Evolutionary conservation across 2,329 filamentous ascomycete species (phyloP).

Genomic region (Phialophora tarda): DNA sequence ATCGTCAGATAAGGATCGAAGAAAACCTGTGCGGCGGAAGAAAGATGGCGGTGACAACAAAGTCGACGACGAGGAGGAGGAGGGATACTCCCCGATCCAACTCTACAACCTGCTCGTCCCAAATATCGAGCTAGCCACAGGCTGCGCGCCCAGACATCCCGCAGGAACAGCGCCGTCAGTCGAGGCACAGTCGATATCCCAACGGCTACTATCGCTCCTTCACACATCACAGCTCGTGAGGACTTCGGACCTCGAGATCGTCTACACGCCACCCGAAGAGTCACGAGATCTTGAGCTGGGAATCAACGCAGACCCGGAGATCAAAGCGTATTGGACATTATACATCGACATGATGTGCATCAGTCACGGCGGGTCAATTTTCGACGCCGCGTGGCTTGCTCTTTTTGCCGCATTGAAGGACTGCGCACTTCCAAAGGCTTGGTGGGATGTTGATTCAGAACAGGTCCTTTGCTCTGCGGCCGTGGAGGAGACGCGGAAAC

Average conservation of each 20-base stretch:
- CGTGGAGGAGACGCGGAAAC: constrained; percentile 58
- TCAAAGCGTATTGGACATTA: constrained; percentile 91
- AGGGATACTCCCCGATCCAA: constrained; percentile 43
- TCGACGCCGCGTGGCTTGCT: constrained; percentile 88
- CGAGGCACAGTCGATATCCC: constrained; percentile 83
- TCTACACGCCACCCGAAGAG: constrained; percentile 59
- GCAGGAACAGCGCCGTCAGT: constrained; percentile 72
- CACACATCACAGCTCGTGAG: constrained; percentile 72
- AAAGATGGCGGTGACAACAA: constrained; percentile 48
- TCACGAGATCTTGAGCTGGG: constrained; percentile 42
- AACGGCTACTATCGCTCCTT: constrained; percentile 76
- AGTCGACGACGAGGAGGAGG: constrained; percentile 45
- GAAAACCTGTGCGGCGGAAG: constrained; percentile 8
- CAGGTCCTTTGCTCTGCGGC: constrained; percentile 74
- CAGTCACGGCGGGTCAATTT: constrained; percentile 74
- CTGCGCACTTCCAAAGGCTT: constrained; percentile 76
- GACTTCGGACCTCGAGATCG: constrained; percentile 73
- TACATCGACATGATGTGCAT: constrained; percentile 97
- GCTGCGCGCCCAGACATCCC: constrained; percentile 85
- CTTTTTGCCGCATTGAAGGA: constrained; percentile 79
- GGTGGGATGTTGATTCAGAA: constrained; percentile 83
- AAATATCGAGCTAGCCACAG: constrained; percentile 90
- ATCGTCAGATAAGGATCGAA: constrained; percentile 14
- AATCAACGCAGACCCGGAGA: constrained; percentile 55
- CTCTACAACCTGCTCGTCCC: constrained; percentile 77